phyloP scores from a whole-genome alignment of 2,329 filamentous ascomycete genomes.

The Alternaria hordeiaustralica region DNA sequence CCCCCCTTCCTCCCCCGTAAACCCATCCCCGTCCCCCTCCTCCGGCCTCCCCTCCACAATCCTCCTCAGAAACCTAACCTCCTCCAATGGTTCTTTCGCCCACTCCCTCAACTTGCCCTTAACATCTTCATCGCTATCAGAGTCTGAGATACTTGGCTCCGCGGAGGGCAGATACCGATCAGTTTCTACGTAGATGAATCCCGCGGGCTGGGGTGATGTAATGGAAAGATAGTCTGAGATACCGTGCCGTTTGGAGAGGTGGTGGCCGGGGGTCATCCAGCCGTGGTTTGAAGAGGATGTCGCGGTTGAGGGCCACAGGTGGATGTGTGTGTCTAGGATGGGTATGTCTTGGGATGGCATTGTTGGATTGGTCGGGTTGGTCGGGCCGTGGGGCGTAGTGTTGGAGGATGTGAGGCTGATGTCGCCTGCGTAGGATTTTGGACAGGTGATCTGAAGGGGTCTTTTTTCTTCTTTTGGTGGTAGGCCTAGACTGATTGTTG shows the following conservation, averaged over 20 bases:
- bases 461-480: not conserved
- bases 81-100: constrained; percentile 73
- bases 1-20: constrained; percentile 53
- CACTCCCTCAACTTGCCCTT: constrained; percentile 52
- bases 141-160: constrained; percentile 4
- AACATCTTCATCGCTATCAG: not conserved
- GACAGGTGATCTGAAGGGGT: not conserved
- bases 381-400: not conserved
- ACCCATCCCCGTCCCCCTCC: constrained; percentile 69
- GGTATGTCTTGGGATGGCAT: constrained; percentile 44
- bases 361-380: not conserved
- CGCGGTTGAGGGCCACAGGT: constrained; percentile 76
- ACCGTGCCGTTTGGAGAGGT: constrained; percentile 69
- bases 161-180: constrained; percentile 62
- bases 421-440: not conserved
- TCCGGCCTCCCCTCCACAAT: constrained; percentile 70
- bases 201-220: constrained; percentile 41
- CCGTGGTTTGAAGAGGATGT: constrained; percentile 66
- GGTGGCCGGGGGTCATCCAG: constrained; percentile 67
- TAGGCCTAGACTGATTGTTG: not conserved
- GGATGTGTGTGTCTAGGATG: constrained; percentile 88
- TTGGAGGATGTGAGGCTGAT: not conserved
- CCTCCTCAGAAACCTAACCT: constrained; percentile 72
- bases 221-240: constrained; percentile 64
- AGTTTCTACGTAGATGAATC: constrained; percentile 84